Base-by-base conservation (phyloP, 106 monocot species). In the Amphibolis antarctica region DNA sequence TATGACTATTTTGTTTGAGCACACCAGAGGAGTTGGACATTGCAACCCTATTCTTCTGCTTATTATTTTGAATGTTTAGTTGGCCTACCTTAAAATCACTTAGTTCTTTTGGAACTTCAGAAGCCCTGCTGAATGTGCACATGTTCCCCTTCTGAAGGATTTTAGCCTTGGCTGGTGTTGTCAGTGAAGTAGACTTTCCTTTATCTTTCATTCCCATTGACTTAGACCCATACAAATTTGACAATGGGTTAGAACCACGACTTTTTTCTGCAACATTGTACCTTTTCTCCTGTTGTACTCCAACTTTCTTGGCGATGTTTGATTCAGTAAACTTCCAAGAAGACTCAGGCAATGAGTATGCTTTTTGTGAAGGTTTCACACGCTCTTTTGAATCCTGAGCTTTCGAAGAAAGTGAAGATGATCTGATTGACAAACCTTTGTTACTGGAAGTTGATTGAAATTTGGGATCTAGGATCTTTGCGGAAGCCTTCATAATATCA, bases 401-500 rank as follows among this genome's bases (percentile, higher is more conserved):
- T 19, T 42, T 82, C 31, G 74, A 51, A 13, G 78, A 46, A 44
- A 70, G 46, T 1, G 69, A 72, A 71, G 74, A 68, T 18, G 79
- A 62, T 7, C 72, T 66, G 18, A 78, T 55, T 12, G 71, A 68
- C 46, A 60, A 67, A 66, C 56, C 28, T 66, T 66, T 78, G 26
- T 28, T 54, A 50, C 64, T 84, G 17, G 27, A 26, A 71, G 49
- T 74, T 18, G 56, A 0, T 58, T 71, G 74, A 53, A 66, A 62
- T 29, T 75, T 79, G 1, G 79, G 70, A 29, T 86, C 78, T 45
- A 94, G 67, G 66, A 86, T 86, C 81, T 83, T 89, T 10, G 78
- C 78, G 9, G 94, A 89, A 13, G 75, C 89, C 63, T 94, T 89
- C 86, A 86, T 89, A 60, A 94, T 81, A 56, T 84, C 73, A 59